These are phyloP conservation scores for Pterocarpus santalinus DNA, from an alignment of 306 rosid species.

Conservation along the genomic window DNA sequence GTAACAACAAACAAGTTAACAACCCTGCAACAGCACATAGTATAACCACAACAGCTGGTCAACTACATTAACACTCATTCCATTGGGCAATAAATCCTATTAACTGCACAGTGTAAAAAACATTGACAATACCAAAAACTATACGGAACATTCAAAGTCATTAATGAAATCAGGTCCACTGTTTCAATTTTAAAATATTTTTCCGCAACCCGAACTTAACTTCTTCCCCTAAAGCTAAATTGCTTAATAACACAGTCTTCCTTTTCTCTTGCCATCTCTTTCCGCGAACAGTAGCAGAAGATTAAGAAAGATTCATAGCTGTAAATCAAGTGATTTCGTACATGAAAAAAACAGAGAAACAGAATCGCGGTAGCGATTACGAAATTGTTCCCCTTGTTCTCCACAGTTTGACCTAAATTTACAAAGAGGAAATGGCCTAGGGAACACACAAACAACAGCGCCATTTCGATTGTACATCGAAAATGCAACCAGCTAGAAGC, in stretches of 20 bases:
- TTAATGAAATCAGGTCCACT: background rate
- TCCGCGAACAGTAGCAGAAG: background rate
- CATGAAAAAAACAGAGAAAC: background rate
- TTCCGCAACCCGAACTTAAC: background rate
- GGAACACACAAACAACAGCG: conserved; percentile 32
- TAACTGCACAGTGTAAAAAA: background rate
- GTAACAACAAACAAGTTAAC: conserved; percentile 31
- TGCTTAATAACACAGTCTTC: conserved; percentile 8
- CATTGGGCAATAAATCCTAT: conserved; percentile 9
- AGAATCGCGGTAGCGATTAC: background rate
- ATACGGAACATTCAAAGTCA: background rate
- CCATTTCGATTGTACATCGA: conserved; percentile 29
- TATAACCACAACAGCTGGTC: conserved; percentile 1
- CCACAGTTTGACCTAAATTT: conserved; percentile 48
- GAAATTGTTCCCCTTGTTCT: conserved; percentile 12
- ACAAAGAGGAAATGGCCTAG: conserved; percentile 1
- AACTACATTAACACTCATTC: conserved; percentile 6
- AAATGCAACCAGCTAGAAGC: conserved; percentile 32
- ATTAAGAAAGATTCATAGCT: conserved; percentile 9
- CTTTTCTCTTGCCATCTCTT: conserved; percentile 7
- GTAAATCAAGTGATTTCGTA: conserved; percentile 3
- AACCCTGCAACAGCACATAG: conserved; percentile 8
- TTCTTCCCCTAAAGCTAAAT: conserved; percentile 17
- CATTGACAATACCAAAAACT: conserved; percentile 13
- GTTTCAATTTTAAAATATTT: conserved; percentile 22